Evolutionary conservation across 2,329 filamentous ascomycete species (phyloP).

Genomic region (Tympanopsis confertula): DNA sequence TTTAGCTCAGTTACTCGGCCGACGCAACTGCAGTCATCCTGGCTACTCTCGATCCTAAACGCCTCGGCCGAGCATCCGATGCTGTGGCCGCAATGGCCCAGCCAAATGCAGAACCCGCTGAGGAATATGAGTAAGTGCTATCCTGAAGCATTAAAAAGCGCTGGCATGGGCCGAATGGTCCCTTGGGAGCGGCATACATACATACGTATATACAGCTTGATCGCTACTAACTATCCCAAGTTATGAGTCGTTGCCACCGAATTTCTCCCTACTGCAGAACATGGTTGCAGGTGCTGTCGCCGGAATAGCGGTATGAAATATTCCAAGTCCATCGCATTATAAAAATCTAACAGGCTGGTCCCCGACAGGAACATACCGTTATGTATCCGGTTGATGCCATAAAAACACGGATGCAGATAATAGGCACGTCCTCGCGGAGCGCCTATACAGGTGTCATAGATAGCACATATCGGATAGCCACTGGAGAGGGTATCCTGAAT

Average conservation of each 20-base stretch:
- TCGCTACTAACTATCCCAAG: slow-evolving; percentile 19
- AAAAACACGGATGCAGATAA: slow-evolving; percentile 97
- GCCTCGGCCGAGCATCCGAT: slow-evolving; percentile 51
- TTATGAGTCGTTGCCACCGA: slow-evolving; percentile 88
- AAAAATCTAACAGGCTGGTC: slow-evolving; percentile 3
- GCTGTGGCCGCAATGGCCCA: slow-evolving; percentile 62
- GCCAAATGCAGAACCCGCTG: slow-evolving; percentile 49
- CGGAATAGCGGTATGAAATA: slow-evolving; percentile 69
- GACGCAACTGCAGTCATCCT: slow-evolving; percentile 36
- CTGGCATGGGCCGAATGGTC: slow-evolving; percentile 1
- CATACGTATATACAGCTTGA: slow-evolving; percentile 7
- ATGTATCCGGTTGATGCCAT: slow-evolving; percentile 98
- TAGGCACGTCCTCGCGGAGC: slow-evolving; percentile 70
- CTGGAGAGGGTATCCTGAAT: slow-evolving; percentile 77
- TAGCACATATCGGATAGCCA: slow-evolving; percentile 83
- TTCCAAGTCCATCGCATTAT: slow-evolving; percentile 11
- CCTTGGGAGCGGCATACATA: not conserved
- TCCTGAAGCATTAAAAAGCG: not conserved
- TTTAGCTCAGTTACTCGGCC: not conserved
- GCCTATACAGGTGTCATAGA: slow-evolving; percentile 85
- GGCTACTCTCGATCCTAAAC: slow-evolving; percentile 47
- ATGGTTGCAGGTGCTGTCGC: slow-evolving; percentile 95
- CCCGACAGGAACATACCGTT: slow-evolving; percentile 76
- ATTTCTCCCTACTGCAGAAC: slow-evolving; percentile 87
- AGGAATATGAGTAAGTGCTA: slow-evolving; percentile 53